Evolutionary conservation across 2,329 filamentous ascomycete genomes (phyloP), one percentile per base, ranked within the genome.

Genomic region (Periconia macrospinosa): DNA sequence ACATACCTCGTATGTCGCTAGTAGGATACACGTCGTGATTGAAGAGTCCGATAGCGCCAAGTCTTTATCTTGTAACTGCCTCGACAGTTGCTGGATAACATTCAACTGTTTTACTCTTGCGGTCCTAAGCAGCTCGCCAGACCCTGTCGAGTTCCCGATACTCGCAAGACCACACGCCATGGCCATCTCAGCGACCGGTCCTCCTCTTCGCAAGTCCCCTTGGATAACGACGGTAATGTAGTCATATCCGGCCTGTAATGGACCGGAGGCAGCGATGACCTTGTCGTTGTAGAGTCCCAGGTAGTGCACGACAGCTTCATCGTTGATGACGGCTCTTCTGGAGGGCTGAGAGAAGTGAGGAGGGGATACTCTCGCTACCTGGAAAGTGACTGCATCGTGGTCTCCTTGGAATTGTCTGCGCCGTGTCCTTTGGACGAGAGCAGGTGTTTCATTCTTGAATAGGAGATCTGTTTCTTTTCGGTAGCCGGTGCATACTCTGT

Each of bases 401-500:
- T 49, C 35, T 5, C 15, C 17, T 33, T 19, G 33, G 23, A 17
- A 17, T 15, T 47, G 11, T 30, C 51, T 58, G 8, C 50, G 54
- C 17, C 52, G 47, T 15, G 55, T 56, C 47, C 52, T 58, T 18
- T 53, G 55, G 15, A 59, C 49, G 30, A 60, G 54, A 20, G 49
- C 45, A 15, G 19, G 48, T 6, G 59, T 64, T 37, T 66, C 57
- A 50, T 64, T 59, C 20, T 54, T 54, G 49, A 66, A 66, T 5
- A 62, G 46, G 23, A 64, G 46, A 41, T 62, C 57, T 41, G 58
- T 54, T 37, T 62, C 61, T 41, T 64, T 55, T 14, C 59, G 55
- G 46, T 66, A 66, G n/a, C 62, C 62, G 14, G 49, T 50, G 47
- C 62, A 66, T 17, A 50, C 30, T 11, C 61, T 40, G 15, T 52